Evolutionary conservation across 805 yeast genomes (phyloP), one percentile per base, ranked within the genome.

Genomic region (Starmera pachycereana): DNA sequence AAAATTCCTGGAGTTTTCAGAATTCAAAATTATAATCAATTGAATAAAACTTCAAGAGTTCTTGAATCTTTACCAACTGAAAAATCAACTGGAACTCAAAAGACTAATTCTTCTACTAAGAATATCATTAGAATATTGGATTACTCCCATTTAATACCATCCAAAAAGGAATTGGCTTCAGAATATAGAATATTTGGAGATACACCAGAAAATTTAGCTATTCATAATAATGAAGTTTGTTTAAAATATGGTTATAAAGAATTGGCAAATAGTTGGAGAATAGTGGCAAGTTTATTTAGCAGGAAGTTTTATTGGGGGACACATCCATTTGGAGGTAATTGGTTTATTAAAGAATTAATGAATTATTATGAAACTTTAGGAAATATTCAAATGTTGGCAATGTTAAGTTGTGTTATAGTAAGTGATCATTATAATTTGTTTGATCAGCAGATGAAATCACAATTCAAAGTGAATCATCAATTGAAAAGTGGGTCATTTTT

Each of bases 361-460:
- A 53, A 57, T 1, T 79, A 80, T 49, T 87, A 79, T 53, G 92
- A 81, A 49, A 60, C 51, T 29, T 53, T 66, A 33, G 76, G 79
- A 2, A 81, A 90, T 51, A 60, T 86, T 25, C 97, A 90, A 57
- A 86, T 90, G 95, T 63, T 89, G 19, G 96, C 95, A 1, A 83
- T 85, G 87, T 59, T 88, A 47, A 74, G 90, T 4, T 85, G 95
- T 59, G 68, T 86, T 5, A 60, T 84, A 41, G 45, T 49, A 33
- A 48, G 42, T 2, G 44, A 50, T 12, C 39, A 18, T 9, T 14
- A n/a, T 19, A 8, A 11, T 11, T 5, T 9, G 2, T 19, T 11
- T 19, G 33, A n/a, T 18, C 29, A 29, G 11, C 9, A 9, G 2
- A 19, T 27, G n/a, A 12, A 12, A 12, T 32, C 19, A 8, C 12